Conservation (phyloP, 73 alveolate genomes). For the Tetrahymena borealis region DNA sequence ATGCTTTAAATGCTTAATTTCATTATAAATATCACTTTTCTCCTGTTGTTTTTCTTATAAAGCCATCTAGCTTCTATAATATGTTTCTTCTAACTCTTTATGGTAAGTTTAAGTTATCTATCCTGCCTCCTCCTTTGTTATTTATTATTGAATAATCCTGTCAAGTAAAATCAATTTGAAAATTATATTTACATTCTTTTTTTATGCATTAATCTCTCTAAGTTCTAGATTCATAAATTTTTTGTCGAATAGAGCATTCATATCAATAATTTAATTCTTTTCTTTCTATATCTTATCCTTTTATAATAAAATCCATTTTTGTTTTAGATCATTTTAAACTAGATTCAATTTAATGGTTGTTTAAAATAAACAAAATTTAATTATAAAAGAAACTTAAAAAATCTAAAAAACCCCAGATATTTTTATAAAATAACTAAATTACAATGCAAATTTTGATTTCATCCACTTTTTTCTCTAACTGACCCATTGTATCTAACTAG, state of each 20-base stretch:
- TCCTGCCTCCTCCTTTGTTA: neutral
- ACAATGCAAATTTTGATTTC: neutral
- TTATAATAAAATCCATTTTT: neutral
- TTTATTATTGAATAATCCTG: neutral
- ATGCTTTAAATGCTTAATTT: neutral
- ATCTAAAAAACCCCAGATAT: neutral
- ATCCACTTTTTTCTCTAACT: neutral
- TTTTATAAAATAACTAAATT: neutral
- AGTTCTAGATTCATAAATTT: neutral
- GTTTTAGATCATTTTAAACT: no score
- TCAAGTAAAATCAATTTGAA: neutral
- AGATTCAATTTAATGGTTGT: neutral
- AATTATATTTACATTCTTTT: neutral
- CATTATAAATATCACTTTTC: neutral
- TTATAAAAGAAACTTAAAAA: neutral
- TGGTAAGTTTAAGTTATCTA: neutral
- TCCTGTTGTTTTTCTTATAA: neutral
- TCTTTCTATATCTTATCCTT: neutral
- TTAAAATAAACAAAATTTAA: neutral
- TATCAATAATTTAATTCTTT: neutral
- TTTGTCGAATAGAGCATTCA: neutral
- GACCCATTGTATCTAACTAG: neutral
- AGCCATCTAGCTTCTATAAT: neutral
- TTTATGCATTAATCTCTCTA: neutral
- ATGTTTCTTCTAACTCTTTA: neutral